Percentiles rank a stretch among this genome's conserved stretches.
Evolutionary conservation across 1,284 basidiomycete species (phyloP).

Genomic region (Irpex lacteus): DNA sequence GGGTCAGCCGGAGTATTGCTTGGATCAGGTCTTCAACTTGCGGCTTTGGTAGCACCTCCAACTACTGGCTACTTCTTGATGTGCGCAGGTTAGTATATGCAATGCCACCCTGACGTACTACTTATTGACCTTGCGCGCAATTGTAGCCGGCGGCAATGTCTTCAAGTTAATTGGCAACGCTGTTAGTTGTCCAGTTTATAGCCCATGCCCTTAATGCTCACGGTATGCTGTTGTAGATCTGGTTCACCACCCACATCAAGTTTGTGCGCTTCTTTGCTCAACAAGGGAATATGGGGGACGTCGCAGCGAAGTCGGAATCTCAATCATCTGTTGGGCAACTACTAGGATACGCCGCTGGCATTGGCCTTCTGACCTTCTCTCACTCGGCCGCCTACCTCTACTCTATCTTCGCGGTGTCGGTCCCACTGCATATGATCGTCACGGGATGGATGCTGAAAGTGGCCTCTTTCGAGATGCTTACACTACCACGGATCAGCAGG

Average conservation of each 20-base stretch:
- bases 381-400: constrained; percentile 30
- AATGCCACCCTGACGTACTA: neutral
- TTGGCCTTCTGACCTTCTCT: constrained; percentile 27
- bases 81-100: constrained; percentile 25
- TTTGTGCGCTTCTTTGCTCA: constrained; percentile 31
- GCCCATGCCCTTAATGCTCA: neutral
- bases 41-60: constrained; percentile 24
- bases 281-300: constrained; percentile 31
- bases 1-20: constrained; percentile 24
- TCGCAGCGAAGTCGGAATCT: constrained; percentile 32
- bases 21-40: constrained; percentile 29
- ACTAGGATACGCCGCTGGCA: constrained; percentile 27
- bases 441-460: constrained; percentile 28
- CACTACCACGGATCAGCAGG: constrained; percentile 24
- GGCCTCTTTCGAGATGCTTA: constrained; percentile 30
- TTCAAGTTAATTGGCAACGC: constrained; percentile 31
- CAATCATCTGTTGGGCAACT: constrained; percentile 30
- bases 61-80: constrained; percentile 26
- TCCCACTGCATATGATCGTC: constrained; percentile 24
- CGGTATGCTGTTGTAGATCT: constrained; percentile 18
- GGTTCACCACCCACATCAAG: constrained; percentile 33
- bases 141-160: constrained; percentile 28
- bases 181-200: constrained; percentile 14
- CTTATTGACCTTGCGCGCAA: neutral
- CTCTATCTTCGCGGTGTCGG: constrained; percentile 25